Evolutionary conservation across 2,329 filamentous ascomycete species (phyloP).

Genomic region (Herpotrichia juniperi): DNA sequence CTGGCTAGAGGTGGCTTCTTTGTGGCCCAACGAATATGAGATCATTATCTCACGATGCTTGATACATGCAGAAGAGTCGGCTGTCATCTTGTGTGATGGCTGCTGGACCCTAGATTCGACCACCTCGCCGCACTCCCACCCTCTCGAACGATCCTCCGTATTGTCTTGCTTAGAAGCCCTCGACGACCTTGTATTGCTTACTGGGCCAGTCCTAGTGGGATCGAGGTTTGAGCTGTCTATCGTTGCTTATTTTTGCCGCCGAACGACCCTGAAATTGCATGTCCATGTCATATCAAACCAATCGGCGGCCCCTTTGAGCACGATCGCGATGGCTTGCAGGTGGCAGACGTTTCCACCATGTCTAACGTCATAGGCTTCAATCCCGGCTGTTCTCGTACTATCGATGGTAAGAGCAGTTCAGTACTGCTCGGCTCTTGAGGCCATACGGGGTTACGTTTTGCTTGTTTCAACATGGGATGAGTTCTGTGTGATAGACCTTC

Average conservation of each 20-base stretch:
- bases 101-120: not conserved
- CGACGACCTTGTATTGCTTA: not conserved
- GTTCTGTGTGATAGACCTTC: no score
- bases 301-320: conserved; percentile 1
- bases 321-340: conserved; percentile 26
- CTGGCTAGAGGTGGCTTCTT: not conserved
- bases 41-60: not conserved
- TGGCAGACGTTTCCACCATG: not conserved
- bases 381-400: conserved; percentile 1
- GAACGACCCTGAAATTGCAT: conserved; percentile 12
- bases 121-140: not conserved
- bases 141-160: not conserved
- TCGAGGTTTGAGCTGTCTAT: conserved; percentile 24
- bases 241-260: conserved; percentile 18
- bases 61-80: not conserved
- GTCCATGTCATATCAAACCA: conserved; percentile 3
- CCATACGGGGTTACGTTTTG: not conserved
- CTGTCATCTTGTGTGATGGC: not conserved
- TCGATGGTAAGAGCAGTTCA: not conserved
- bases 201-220: conserved; percentile 6
- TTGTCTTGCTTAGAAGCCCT: not conserved
- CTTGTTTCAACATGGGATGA: no score
- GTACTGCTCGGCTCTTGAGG: not conserved
- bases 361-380: conserved; percentile 11
- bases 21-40: not conserved